Percentiles rank a stretch among this genome's conserved stretches.
These are phyloP conservation scores for Rhizomucor miehei DNA, from an alignment of 371 early-diverging fungal genomes.

Conservation along the genomic window DNA sequence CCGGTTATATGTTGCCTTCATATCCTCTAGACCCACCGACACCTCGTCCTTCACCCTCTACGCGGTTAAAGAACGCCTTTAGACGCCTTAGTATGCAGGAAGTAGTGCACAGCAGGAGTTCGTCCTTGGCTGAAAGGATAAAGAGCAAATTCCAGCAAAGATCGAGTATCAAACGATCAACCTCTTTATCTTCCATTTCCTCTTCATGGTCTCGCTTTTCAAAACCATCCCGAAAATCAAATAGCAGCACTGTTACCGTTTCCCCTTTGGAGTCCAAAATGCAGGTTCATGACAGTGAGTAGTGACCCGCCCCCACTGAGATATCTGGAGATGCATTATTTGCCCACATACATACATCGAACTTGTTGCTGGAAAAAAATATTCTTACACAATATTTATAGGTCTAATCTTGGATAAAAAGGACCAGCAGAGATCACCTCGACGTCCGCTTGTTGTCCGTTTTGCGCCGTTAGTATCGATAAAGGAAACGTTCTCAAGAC, in stretches of 20 bases:
- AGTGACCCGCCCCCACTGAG: no score
- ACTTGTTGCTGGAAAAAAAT: no score
- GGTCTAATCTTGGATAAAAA: no score
- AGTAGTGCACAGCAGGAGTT: slow-evolving; percentile 9
- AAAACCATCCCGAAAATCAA: not conserved
- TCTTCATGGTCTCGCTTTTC: slow-evolving; percentile 1
- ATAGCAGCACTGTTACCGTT: no score
- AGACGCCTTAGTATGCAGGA: not conserved
- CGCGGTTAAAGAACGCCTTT: slow-evolving; percentile 5
- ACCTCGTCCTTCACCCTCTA: no score
- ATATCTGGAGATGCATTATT: no score
- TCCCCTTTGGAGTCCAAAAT: no score
- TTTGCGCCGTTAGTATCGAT: slow-evolving; percentile 31
- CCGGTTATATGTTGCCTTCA: no score
- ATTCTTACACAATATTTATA: slow-evolving; percentile 1
- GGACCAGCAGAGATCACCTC: not conserved
- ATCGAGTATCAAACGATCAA: slow-evolving; percentile 4
- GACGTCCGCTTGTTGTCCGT: slow-evolving; percentile 8
- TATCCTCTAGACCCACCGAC: no score
- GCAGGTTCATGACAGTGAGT: not conserved
- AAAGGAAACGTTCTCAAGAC: slow-evolving; percentile 60
- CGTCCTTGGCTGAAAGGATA: slow-evolving; percentile 13
- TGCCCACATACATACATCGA: no score
- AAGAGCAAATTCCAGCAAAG: slow-evolving; percentile 15
- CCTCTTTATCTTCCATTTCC: slow-evolving; percentile 9